Evolutionary conservation across 83 land plant species (phyloP), one percentile per base, ranked within the genome.

Genomic region (Picea abies): DNA sequence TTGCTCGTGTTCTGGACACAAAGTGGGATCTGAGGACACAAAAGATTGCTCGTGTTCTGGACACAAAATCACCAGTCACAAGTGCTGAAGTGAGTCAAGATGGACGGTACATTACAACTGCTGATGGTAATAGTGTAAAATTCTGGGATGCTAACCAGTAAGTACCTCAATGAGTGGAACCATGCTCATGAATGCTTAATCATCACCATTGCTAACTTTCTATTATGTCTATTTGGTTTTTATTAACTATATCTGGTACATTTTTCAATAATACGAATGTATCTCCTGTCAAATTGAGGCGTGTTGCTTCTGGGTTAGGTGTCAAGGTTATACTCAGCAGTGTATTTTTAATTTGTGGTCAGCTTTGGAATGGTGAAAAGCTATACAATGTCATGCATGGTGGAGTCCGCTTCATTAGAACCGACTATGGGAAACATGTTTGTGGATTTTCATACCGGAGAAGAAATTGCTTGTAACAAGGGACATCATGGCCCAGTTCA

Each of bases 131-230:
- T 63, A 90, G 88, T 84, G 99, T 97, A 61, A 97, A 97, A 86
- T 97, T 97, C 60, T 97, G 99, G 99, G 99, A 97, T 91, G 99
- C 96, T 63, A 97, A 97, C 86, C 92, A 97, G 99, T 97, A 91
- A 86, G 98, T 88, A 39, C 12, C 10, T 37, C 22, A 17, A 29
- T 75, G 23, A 63, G 70, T 64, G 26, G 65, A 22, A 20, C 52
- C 41, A 44, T 37, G 70, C 47, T 60, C 11, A n/a, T 60, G 76
- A 47, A 9, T 68, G 41, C 23, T 25, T 63, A 6, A 5, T 17
- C 72, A 15, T 16, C 14, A 76, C 17, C 23, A 16, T 62, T 23
- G 10, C 5, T 56, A n/a, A 52, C 14, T 35, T 17, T 84, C 4
- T 26, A 26, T 11, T 26, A 26, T 19, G 4, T 32, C 15, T 67